Base-by-base conservation (phyloP, 2,329 filamentous ascomycete species). In the Laburnicola sp. region DNA sequence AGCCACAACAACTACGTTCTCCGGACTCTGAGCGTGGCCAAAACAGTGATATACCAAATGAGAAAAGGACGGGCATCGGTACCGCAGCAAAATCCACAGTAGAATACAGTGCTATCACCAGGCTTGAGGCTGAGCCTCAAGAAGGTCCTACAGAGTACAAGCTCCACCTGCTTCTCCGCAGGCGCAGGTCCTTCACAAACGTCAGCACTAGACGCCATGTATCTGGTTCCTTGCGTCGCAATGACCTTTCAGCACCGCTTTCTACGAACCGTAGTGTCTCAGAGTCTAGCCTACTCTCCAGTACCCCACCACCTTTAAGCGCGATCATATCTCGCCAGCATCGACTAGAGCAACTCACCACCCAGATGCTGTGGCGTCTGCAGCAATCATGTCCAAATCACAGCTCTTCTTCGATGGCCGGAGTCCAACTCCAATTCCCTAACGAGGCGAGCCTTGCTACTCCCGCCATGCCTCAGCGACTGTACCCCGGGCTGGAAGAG, bases 61-160 rank as follows among this genome's bases (percentile, higher is more conserved):
- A 37, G n/a, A 51, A 42, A 16, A 55, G 44, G 6, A 41, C 44
- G 36, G 45, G 50, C 3, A 41, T 42, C n/a, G 28, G 37, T 5
- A 44, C 38, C 26, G 35, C 55, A 6, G 35, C 39, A n/a, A 40
- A 51, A 23, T 41, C 52, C 35, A 43, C 51, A 11, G 54, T 66
- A 43, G 64, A 69, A 45, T 68, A 70, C 45, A 66, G 62, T 21
- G 56, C 57, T 16, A 83, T 94, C 39, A 87, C 86, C 38, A 90
- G 87, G 65, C 77, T 99, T 11, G 87, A 92, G 57, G 87, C 93
- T 9, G 94, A 99, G 71, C 93, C 93, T 4, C 92, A 97, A 68
- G 87, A 95, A 57, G 94, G 94, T 0, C 91, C 94, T 16, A 95
- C 90, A 0, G 94, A 99, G 74, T 99, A 99, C 76, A 99, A 99